Evolutionary conservation across 192 early-diverging fungal species (phyloP).

Genomic region (Mortierella alpina): DNA sequence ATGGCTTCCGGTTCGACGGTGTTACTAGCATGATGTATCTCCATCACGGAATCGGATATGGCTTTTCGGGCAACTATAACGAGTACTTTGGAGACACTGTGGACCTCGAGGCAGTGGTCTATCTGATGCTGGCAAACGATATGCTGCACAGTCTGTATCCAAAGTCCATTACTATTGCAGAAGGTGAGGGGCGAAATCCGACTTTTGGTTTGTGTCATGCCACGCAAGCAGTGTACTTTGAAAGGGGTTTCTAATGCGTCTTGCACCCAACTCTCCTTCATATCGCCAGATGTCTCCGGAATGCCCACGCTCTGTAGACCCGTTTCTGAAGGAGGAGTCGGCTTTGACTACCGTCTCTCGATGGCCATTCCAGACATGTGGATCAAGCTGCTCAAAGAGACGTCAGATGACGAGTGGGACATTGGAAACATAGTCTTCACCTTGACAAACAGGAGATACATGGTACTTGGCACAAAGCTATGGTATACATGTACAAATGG

Average conservation of each 20-base stretch:
- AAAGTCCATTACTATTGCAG: slow-evolving; percentile 87
- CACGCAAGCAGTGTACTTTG: neutral
- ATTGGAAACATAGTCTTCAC: slow-evolving; percentile 88
- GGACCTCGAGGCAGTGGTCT: slow-evolving; percentile 88
- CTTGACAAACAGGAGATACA: slow-evolving; percentile 90
- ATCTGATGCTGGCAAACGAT: slow-evolving; percentile 83
- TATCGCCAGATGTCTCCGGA: slow-evolving; percentile 88
- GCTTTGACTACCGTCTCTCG: slow-evolving; percentile 95
- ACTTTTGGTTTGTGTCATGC: neutral
- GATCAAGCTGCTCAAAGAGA: slow-evolving; percentile 97
- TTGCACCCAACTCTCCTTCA: neutral
- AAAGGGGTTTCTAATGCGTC: neutral
- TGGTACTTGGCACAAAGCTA: slow-evolving; percentile 52
- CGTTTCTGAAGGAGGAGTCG: slow-evolving; percentile 89
- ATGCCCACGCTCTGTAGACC: slow-evolving; percentile 96
- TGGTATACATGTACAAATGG: neutral
- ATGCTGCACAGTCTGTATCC: slow-evolving; percentile 84
- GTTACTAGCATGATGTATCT: slow-evolving; percentile 96
- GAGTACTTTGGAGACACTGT: slow-evolving; percentile 93
- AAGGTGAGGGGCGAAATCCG: slow-evolving; percentile 65
- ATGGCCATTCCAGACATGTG: slow-evolving; percentile 99
- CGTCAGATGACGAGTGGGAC: slow-evolving; percentile 91
- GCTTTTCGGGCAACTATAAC: slow-evolving; percentile 91
- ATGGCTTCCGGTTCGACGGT: slow-evolving; percentile 99
- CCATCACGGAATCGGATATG: slow-evolving; percentile 95